Base-by-base conservation (phyloP, 352 stramenopile genomes). In the Globisporangium megalacanthum region DNA sequence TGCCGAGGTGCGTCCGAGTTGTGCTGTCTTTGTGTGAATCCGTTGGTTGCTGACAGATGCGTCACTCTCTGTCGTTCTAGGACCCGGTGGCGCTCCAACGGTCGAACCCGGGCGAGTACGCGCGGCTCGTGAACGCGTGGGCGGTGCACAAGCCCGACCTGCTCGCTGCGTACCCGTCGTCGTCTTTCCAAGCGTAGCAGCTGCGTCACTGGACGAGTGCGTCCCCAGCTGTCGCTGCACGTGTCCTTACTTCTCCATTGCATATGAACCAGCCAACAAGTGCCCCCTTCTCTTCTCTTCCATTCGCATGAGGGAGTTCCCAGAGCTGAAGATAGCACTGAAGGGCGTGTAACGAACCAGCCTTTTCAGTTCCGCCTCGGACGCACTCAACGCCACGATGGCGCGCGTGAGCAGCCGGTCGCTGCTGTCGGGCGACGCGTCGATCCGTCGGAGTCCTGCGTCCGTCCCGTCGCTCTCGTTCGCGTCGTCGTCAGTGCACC, bases 51-150 rank as follows among this genome's bases (percentile, higher is more conserved):
- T 52, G n/a, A 11, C 8, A 11, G n/a, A 20, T 22, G 1, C 42
- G 6, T 29, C 5, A 49, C 6, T 49, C 22, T 60, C 1, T 54
- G 37, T 57, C 15, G 22, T 4, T 29, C 29, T 39, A 92, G 83
- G 80, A 91, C 41, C 83, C 83, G 7, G 80, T 68, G 19, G 78
- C 81, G 31, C 60, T 92, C 48, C 72, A 89, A 65, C 77, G 78
- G 19, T 78, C 77, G 35, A 77, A 92, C 62, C 80, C 83, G 46
- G 72, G 88, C 20, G 80, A 90, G 53, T 74, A 92, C 55, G 71
- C 65, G 49, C 77, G 77, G n/a, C 70, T 92, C 29, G 73, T 92
- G 36, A 75, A 82, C 25, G 73, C 80, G 9, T 92, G 83, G 83
- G 70, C 69, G 46, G 70, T 73, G 19, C 74, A 88, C 60, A 86